Conservation (phyloP, 768 basidiomycete species). For the Collybia nuda region DNA sequence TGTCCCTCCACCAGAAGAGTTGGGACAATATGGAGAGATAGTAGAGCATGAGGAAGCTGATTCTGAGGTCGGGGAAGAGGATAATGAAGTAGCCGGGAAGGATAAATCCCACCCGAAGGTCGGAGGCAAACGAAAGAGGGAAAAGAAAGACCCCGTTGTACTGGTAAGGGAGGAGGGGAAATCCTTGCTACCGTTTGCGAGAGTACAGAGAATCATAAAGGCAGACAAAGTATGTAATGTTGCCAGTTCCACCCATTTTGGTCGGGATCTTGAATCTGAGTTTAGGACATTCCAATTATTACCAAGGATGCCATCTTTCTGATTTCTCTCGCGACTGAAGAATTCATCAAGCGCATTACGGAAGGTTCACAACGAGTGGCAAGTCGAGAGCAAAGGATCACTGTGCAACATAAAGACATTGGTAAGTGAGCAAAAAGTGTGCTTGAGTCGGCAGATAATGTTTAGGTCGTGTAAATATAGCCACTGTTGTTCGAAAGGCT, state of each 20-base stretch:
- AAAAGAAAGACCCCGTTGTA: conserved; percentile 23
- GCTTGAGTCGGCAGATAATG: too few relatives aligned
- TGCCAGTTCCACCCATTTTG: neutral
- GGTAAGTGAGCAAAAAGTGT: conserved; percentile 43
- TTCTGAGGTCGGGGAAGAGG: neutral
- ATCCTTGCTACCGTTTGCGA: conserved; percentile 70
- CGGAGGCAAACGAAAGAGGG: conserved; percentile 25
- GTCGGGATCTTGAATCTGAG: neutral
- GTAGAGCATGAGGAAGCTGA: neutral
- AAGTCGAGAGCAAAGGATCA: conserved; percentile 67
- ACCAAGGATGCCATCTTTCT: conserved; percentile 78
- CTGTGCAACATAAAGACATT: conserved; percentile 77
- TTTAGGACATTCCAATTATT: conserved; percentile 72
- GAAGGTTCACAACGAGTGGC: conserved; percentile 74
- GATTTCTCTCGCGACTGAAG: conserved; percentile 83
- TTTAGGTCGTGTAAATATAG: conserved; percentile 29
- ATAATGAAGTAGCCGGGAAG: neutral
- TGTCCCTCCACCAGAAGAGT: neutral
- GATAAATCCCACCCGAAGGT: conserved; percentile 1
- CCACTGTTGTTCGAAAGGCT: conserved; percentile 57
- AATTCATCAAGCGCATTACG: conserved; percentile 77
- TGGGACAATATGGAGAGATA: neutral
- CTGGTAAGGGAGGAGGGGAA: conserved; percentile 51
- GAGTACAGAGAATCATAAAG: conserved; percentile 84
- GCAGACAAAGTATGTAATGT: conserved; percentile 67